These are phyloP conservation scores for Coleophoma crateriformis DNA, from an alignment of 2,329 filamentous ascomycete genomes.

Conservation along the genomic window DNA sequence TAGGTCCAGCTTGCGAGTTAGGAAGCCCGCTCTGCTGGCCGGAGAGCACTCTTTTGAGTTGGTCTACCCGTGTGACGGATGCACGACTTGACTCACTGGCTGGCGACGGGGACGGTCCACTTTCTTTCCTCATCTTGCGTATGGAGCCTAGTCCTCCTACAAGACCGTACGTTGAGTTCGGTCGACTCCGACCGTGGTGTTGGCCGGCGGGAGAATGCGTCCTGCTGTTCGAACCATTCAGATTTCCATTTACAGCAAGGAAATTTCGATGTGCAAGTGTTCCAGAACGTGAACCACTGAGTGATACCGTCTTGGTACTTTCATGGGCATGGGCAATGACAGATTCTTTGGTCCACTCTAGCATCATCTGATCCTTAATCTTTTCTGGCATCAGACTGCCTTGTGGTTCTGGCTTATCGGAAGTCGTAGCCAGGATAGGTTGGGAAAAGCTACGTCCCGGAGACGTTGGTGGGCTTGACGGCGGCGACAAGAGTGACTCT, in stretches of 20 bases:
- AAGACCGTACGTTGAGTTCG: slow-evolving; percentile 24
- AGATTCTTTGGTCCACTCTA: slow-evolving; percentile 73
- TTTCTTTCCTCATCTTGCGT: slow-evolving; percentile 46
- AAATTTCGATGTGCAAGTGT: slow-evolving; percentile 47
- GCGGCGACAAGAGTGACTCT: slow-evolving; percentile 54
- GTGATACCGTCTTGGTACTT: slow-evolving; percentile 64
- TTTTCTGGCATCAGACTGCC: slow-evolving; percentile 54
- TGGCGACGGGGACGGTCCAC: slow-evolving; percentile 40
- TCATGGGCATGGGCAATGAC: slow-evolving; percentile 65
- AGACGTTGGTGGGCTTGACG: slow-evolving; percentile 64
- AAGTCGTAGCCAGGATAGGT: slow-evolving; percentile 49
- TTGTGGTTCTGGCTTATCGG: slow-evolving; percentile 28
- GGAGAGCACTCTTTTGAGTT: slow-evolving; percentile 55
- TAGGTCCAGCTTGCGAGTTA: slow-evolving; percentile 30
- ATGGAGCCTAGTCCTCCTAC: slow-evolving; percentile 28
- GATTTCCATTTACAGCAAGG: slow-evolving; percentile 51
- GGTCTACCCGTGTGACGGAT: slow-evolving; percentile 55
- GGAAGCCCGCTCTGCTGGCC: slow-evolving; percentile 38
- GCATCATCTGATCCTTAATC: slow-evolving; percentile 70
- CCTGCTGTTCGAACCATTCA: slow-evolving; percentile 30
- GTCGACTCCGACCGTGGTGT: slow-evolving; percentile 14
- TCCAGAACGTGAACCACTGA: slow-evolving; percentile 68
- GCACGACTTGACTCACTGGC: slow-evolving; percentile 38
- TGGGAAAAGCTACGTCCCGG: slow-evolving; percentile 60
- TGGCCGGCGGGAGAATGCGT: slow-evolving; percentile 38